Evolutionary conservation across 306 rosid genomes (phyloP).

Genomic region (Quillaja saponaria): DNA sequence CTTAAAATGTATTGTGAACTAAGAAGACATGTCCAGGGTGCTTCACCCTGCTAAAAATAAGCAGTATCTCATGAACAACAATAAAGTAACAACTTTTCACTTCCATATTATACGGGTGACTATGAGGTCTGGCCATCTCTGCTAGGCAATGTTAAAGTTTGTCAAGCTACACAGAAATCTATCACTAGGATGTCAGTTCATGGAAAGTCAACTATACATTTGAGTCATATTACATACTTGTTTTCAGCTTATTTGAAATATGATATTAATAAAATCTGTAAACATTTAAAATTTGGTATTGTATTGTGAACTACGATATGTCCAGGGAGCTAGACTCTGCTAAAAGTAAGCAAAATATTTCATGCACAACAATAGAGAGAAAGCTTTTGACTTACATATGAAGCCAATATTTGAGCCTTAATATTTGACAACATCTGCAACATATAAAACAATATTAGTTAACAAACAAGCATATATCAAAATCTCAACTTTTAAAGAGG

Average conservation of each 20-base stretch:
- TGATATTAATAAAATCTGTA: conserved; percentile 12
- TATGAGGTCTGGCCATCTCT: too few species aligned
- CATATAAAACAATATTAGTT: conserved; percentile 23
- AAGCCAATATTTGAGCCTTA: conserved; percentile 48
- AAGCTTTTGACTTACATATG: conserved; percentile 42
- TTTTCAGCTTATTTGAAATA: conserved; percentile 3
- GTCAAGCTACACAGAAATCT: too few species aligned
- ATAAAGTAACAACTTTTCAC: too few species aligned
- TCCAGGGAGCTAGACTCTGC: conserved; percentile 9
- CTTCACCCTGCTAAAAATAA: too few species aligned
- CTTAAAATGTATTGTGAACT: too few species aligned
- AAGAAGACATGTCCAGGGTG: too few species aligned
- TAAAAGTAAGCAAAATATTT: conserved; percentile 17
- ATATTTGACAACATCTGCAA: conserved; percentile 45
- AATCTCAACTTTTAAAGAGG: too few species aligned
- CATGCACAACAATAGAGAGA: neutral
- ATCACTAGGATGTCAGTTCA: too few species aligned
- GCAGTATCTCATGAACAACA: too few species aligned
- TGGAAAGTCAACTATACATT: neutral
- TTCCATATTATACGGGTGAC: too few species aligned
- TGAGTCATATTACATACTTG: neutral
- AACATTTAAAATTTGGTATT: conserved; percentile 1
- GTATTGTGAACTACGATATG: neutral
- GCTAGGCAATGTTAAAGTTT: too few species aligned
- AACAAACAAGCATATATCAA: conserved; percentile 4